phyloP scores from a whole-genome alignment of 2,329 filamentous ascomycete species.

The Emergomyces pasteurianus region DNA sequence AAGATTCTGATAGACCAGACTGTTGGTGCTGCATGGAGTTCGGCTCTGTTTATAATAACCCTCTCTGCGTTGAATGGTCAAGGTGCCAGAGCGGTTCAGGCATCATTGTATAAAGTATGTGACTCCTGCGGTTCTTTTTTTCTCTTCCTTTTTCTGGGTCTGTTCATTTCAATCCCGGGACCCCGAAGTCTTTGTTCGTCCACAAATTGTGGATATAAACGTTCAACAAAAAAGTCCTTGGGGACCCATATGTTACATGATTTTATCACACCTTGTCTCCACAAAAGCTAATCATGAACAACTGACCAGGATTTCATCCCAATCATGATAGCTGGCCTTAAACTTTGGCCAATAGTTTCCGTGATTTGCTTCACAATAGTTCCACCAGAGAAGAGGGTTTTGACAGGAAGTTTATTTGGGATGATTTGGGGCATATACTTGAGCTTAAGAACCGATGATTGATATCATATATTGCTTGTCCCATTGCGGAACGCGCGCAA shows the following conservation, averaged over 20 bases:
- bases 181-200: too few relatives aligned
- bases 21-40: conserved; percentile 45
- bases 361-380: conserved; percentile 28
- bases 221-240: background rate
- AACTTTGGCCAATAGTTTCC: conserved; percentile 30
- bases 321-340: conserved; percentile 27
- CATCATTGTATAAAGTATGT: conserved; percentile 23
- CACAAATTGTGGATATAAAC: background rate
- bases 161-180: background rate
- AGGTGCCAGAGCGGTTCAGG: conserved; percentile 19
- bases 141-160: background rate
- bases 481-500: background rate
- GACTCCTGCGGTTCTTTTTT: conserved; percentile 11
- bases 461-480: background rate
- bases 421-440: conserved; percentile 30
- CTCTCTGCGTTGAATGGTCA: conserved; percentile 39
- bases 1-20: conserved; percentile 51
- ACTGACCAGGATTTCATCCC: conserved; percentile 23
- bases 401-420: conserved; percentile 26
- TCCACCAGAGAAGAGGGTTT: conserved; percentile 22
- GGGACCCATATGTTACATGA: background rate
- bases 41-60: conserved; percentile 42
- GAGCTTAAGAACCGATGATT: conserved; percentile 19
- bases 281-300: background rate
- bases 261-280: background rate